A percentile compares a stretch with the other conserved stretches of the same genome.
Conservation (phyloP, 2,329 filamentous ascomycete species). For the Exophiala bonariae region DNA sequence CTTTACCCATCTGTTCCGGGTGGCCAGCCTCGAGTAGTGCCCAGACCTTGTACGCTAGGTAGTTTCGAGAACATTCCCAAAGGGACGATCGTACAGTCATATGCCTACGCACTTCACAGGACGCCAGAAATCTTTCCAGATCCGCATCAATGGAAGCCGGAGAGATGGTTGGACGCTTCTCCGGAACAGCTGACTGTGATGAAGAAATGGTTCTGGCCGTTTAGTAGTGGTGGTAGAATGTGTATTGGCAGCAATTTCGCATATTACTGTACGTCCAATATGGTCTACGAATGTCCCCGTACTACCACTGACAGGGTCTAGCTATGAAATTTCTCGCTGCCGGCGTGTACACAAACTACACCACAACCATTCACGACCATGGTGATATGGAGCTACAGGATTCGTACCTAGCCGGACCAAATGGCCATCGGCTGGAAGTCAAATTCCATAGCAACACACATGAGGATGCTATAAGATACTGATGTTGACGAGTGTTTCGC, state of each 20-base stretch:
- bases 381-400: constrained; percentile 63
- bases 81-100: constrained; percentile 44
- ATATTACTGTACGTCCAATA: constrained; percentile 42
- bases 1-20: constrained; percentile 62
- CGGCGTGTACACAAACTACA: constrained; percentile 68
- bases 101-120: constrained; percentile 52
- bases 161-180: constrained; percentile 45
- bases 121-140: constrained; percentile 49
- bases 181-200: constrained; percentile 34
- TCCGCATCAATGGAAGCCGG: constrained; percentile 46
- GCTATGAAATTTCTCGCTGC: constrained; percentile 72
- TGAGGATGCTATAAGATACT: too few species aligned
- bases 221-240: constrained; percentile 49
- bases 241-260: constrained; percentile 49
- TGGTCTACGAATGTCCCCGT: neutral
- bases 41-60: constrained; percentile 35
- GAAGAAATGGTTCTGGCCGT: constrained; percentile 51
- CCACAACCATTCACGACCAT: constrained; percentile 60
- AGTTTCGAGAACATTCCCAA: constrained; percentile 42
- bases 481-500: too few species aligned
- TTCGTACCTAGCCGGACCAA: constrained; percentile 61
- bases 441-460: constrained; percentile 41
- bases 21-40: constrained; percentile 55
- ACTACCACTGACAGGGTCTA: constrained; percentile 31
- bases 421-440: constrained; percentile 57